Conservation (phyloP, 169 alveolate genomes). For the Plasmodium vivax region DNA sequence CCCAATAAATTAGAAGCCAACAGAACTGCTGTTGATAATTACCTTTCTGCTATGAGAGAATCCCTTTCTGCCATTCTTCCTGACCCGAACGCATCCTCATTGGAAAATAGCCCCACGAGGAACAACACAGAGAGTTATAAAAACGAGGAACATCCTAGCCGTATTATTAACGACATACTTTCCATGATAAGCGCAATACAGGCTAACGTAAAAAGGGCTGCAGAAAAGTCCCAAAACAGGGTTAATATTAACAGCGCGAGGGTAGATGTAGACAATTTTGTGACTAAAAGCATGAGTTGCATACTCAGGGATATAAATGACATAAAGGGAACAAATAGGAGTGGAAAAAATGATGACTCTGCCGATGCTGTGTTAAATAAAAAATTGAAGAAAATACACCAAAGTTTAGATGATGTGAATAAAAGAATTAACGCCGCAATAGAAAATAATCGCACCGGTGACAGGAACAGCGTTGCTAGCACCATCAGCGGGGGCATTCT, state of each 20-base stretch:
- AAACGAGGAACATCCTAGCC: neutral
- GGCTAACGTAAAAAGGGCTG: slow-evolving; percentile 1
- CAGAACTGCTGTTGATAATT: neutral
- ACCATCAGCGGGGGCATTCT: neutral
- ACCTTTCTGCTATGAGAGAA: slow-evolving; percentile 23
- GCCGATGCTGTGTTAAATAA: neutral
- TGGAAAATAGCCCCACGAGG: neutral
- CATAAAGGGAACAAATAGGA: neutral
- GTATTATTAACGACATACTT: slow-evolving; percentile 23
- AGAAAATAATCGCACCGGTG: slow-evolving; percentile 1
- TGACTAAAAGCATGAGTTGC: slow-evolving; percentile 5
- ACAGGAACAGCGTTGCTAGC: neutral
- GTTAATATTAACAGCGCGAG: slow-evolving; percentile 10
- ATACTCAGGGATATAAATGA: slow-evolving; percentile 21
- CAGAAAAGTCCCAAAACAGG: neutral
- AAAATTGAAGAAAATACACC: slow-evolving; percentile 44
- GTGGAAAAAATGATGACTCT: neutral
- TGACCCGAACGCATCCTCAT: slow-evolving; percentile 10
- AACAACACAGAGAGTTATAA: slow-evolving; percentile 3
- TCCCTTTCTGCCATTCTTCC: slow-evolving; percentile 17
- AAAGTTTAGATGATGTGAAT: slow-evolving; percentile 14
- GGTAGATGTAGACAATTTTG: neutral
- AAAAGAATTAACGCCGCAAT: slow-evolving; percentile 27
- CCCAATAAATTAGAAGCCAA: neutral
- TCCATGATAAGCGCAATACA: slow-evolving; percentile 24